Percentiles rank a stretch among this genome's conserved stretches.
phyloP scores from a whole-genome alignment of 83 land plant species.

The Thuja plicata region DNA sequence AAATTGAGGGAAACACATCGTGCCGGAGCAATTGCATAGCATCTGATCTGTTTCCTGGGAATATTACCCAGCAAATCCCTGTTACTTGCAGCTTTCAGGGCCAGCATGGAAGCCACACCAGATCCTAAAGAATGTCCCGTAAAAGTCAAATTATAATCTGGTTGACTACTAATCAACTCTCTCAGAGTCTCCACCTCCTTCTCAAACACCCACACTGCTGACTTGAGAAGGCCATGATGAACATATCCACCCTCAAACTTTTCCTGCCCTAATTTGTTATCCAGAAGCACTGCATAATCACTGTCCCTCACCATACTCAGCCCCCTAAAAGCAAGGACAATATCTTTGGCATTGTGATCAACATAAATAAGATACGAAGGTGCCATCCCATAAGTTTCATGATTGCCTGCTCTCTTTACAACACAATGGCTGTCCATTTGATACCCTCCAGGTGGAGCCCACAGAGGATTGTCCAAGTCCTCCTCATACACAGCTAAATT shows the following conservation, averaged over 20 bases:
- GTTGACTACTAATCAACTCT: slow-evolving; percentile 32
- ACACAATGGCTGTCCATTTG: slow-evolving; percentile 45
- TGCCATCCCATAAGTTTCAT: slow-evolving; percentile 40
- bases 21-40: slow-evolving; percentile 89
- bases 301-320: slow-evolving; percentile 65
- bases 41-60: slow-evolving; percentile 46
- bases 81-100: slow-evolving; percentile 66
- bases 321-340: slow-evolving; percentile 82
- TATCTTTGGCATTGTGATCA: slow-evolving; percentile 61
- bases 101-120: slow-evolving; percentile 78
- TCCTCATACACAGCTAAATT: slow-evolving; percentile 66
- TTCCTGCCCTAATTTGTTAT: slow-evolving; percentile 76
- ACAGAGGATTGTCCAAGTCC: slow-evolving; percentile 50
- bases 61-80: slow-evolving; percentile 60
- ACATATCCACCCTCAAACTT: slow-evolving; percentile 92
- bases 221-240: slow-evolving; percentile 83
- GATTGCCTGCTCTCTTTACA: slow-evolving; percentile 45
- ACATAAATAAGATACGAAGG: slow-evolving; percentile 86
- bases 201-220: slow-evolving; percentile 73
- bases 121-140: slow-evolving; percentile 96
- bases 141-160: slow-evolving; percentile 52
- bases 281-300: slow-evolving; percentile 70
- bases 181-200: slow-evolving; percentile 55
- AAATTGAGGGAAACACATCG: slow-evolving; percentile 94
- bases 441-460: slow-evolving; percentile 53